Percentiles rank a stretch among this genome's conserved stretches.
Conservation (phyloP, 1,284 basidiomycete genomes). For the Sparassis latifolia region DNA sequence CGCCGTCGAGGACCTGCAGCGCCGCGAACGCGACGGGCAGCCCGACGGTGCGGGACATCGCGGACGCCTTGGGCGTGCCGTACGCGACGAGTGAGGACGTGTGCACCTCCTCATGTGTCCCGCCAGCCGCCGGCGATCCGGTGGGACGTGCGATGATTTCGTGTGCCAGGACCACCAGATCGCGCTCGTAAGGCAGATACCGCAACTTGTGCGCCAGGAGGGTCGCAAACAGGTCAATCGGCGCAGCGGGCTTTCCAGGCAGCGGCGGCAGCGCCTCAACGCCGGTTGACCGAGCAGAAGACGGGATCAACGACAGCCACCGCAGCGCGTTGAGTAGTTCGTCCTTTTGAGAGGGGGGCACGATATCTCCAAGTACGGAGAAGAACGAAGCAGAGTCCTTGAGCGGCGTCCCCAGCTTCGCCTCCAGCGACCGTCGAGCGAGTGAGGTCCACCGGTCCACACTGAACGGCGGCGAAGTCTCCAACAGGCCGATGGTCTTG, state of each 20-base stretch:
- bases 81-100: constrained; percentile 73
- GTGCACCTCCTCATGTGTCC: constrained; percentile 50
- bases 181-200: constrained; percentile 72
- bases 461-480: constrained; percentile 31
- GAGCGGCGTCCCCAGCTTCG: constrained; percentile 21
- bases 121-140: neutral
- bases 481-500: constrained; percentile 69
- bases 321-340: constrained; percentile 46
- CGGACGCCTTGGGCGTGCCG: constrained; percentile 60
- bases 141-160: constrained; percentile 51
- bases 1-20: constrained; percentile 44
- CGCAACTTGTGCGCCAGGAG: constrained; percentile 72
- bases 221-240: constrained; percentile 76
- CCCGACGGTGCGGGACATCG: constrained; percentile 90
- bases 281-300: constrained; percentile 1
- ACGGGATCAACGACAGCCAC: constrained; percentile 48
- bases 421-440: constrained; percentile 29
- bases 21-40: constrained; percentile 20
- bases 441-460: constrained; percentile 41
- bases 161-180: constrained; percentile 86
- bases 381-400: constrained; percentile 27
- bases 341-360: constrained; percentile 27
- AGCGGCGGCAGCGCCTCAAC: constrained; percentile 34
- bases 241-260: constrained; percentile 40
- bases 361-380: constrained; percentile 34